phyloP scores from a whole-genome alignment of 1,139 yeast genomes.

The Debaryomycetaceae sp. region DNA sequence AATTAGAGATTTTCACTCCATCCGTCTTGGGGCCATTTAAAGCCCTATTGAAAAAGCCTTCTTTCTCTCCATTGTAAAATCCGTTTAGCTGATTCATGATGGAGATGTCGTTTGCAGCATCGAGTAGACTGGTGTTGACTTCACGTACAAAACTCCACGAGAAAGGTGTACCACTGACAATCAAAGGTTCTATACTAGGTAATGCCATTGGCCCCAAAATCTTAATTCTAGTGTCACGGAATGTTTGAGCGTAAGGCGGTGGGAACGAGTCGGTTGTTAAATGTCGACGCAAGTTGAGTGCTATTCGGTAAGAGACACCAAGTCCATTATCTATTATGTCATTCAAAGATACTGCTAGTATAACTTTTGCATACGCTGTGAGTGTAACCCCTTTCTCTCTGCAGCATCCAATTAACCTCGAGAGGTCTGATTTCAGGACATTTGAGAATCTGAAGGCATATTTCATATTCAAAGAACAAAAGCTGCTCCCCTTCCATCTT shows the following conservation, averaged over 20 bases:
- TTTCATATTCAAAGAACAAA: slow-evolving; percentile 15
- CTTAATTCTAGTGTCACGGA: slow-evolving; percentile 19
- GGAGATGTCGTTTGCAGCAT: slow-evolving; percentile 18
- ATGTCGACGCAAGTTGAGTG: slow-evolving; percentile 35
- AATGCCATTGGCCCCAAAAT: slow-evolving; percentile 35
- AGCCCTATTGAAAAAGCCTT: slow-evolving; percentile 17
- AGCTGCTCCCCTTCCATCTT: slow-evolving; percentile 33
- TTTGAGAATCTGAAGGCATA: slow-evolving; percentile 31
- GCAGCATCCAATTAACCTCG: slow-evolving; percentile 24
- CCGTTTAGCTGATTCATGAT: slow-evolving; percentile 21
- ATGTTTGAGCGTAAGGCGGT: slow-evolving; percentile 4
- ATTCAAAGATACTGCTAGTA: slow-evolving; percentile 24
- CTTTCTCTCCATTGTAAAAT: slow-evolving; percentile 19
- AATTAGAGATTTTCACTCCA: slow-evolving; percentile 35
- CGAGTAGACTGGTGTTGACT: slow-evolving; percentile 18
- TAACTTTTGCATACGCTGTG: slow-evolving; percentile 30
- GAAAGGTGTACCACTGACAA: slow-evolving; percentile 24
- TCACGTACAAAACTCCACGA: slow-evolving; percentile 33
- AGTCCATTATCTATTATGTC: slow-evolving; percentile 24
- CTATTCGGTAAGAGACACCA: slow-evolving; percentile 25
- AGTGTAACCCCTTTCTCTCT: slow-evolving; percentile 29
- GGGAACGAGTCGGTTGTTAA: slow-evolving; percentile 10
- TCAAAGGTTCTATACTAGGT: slow-evolving; percentile 4
- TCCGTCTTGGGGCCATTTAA: slow-evolving; percentile 31
- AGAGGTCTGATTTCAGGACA: slow-evolving; percentile 23